phyloP scores from a whole-genome alignment of 768 basidiomycete species.

The Lentinus tigrinus region DNA sequence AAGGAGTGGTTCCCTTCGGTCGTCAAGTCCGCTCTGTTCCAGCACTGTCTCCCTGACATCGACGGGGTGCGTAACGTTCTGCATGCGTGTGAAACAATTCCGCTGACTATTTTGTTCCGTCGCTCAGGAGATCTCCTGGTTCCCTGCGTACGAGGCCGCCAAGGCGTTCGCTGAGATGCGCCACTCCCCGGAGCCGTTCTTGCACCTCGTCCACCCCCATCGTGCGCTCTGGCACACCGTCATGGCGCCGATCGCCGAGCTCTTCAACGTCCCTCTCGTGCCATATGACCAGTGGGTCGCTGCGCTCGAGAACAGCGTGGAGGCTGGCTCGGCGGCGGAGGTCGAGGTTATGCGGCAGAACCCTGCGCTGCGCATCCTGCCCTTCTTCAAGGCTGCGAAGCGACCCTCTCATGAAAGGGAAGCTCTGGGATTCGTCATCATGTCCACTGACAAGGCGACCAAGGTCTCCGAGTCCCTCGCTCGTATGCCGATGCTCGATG shows the following conservation, averaged over 20 bases:
- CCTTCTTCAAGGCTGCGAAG: conserved; percentile 20
- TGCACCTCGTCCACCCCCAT: conserved; percentile 42
- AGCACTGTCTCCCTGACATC: conserved; percentile 30
- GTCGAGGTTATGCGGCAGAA: neutral
- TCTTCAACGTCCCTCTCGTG: conserved; percentile 24
- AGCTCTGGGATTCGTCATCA: conserved; percentile 8
- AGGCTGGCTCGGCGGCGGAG: conserved; percentile 1
- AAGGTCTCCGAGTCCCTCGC: conserved; percentile 7
- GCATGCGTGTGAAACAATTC: neutral
- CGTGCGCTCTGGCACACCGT: conserved; percentile 30
- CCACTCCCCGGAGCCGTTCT: conserved; percentile 7
- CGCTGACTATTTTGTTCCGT: neutral
- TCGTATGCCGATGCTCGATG: neutral
- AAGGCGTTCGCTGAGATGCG: conserved; percentile 30
- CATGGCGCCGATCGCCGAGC: conserved; percentile 1
- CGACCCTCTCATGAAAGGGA: neutral
- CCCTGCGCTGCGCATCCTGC: conserved; percentile 19
- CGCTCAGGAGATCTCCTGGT: conserved; percentile 23
- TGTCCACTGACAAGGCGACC: conserved; percentile 10
- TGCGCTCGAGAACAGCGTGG: neutral
- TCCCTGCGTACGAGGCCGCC: conserved; percentile 30
- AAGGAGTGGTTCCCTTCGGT: conserved; percentile 49
- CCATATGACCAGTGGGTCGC: conserved; percentile 25
- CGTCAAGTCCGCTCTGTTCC: conserved; percentile 27
- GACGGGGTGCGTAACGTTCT: conserved; percentile 33